Evolutionary conservation across 2,329 filamentous ascomycete genomes (phyloP).

Genomic region (Colletotrichum liriopes): DNA sequence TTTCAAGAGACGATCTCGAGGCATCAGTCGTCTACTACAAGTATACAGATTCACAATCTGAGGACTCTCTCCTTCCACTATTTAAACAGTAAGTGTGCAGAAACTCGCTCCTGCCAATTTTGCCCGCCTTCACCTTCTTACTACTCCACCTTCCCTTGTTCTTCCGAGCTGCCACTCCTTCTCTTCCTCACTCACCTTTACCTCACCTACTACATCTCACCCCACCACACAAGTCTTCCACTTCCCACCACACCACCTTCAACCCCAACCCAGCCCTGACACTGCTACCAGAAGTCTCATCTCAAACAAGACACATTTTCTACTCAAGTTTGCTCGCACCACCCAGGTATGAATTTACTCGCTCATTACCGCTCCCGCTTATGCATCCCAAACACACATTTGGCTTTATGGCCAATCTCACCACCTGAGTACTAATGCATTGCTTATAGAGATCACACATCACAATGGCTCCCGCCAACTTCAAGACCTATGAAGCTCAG

Average conservation of each 20-base stretch:
- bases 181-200: neutral
- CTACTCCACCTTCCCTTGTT: neutral
- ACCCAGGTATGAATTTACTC: neutral
- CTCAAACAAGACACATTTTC: neutral
- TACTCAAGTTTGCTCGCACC: neutral
- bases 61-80: slow-evolving; percentile 2
- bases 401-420: too few relatives aligned
- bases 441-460: neutral
- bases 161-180: slow-evolving; percentile 4
- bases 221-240: neutral
- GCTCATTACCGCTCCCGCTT: too few relatives aligned
- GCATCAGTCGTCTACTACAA: neutral
- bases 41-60: neutral
- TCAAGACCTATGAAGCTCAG: slow-evolving; percentile 73
- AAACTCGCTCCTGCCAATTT: slow-evolving; percentile 2
- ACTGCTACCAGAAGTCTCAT: neutral
- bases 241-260: neutral
- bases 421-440: slow-evolving; percentile 10
- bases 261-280: neutral
- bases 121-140: neutral
- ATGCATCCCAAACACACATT: neutral
- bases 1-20: neutral
- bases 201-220: neutral
- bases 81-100: slow-evolving; percentile 17
- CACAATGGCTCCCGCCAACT: slow-evolving; percentile 68